Conservation (phyloP, 805 yeast genomes). For the Ogataea pini region DNA sequence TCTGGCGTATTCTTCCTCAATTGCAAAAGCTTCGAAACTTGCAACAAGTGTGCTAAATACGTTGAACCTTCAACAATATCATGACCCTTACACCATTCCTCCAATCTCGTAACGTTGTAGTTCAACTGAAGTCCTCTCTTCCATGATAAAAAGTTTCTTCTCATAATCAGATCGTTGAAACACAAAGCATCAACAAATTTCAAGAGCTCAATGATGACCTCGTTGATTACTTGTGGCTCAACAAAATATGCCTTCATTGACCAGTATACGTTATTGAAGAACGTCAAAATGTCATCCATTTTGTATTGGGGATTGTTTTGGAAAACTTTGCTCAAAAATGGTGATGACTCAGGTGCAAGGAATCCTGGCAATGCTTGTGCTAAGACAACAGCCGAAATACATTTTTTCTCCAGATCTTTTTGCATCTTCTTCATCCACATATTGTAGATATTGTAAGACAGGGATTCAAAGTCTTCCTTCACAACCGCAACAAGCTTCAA, state of each 20-base stretch:
- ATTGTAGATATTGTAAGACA: slow-evolving; percentile 91
- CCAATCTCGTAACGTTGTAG: slow-evolving; percentile 93
- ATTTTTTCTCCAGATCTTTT: slow-evolving; percentile 85
- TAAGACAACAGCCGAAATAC: slow-evolving; percentile 90
- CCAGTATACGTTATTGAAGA: slow-evolving; percentile 89
- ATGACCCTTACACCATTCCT: slow-evolving; percentile 98
- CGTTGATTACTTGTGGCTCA: slow-evolving; percentile 80
- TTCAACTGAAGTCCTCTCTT: slow-evolving; percentile 96
- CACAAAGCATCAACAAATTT: slow-evolving; percentile 89
- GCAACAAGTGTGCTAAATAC: slow-evolving; percentile 81
- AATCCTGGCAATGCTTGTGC: slow-evolving; percentile 97
- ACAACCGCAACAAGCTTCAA: slow-evolving; percentile 86
- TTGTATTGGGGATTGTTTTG: slow-evolving; percentile 69
- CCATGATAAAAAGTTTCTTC: slow-evolving; percentile 94
- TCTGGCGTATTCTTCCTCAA: slow-evolving; percentile 85
- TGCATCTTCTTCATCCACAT: slow-evolving; percentile 97
- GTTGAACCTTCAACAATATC: slow-evolving; percentile 85
- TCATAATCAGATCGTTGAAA: slow-evolving; percentile 93
- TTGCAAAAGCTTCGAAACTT: slow-evolving; percentile 91
- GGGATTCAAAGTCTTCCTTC: slow-evolving; percentile 89
- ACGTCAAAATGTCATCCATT: slow-evolving; percentile 92
- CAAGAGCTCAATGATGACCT: slow-evolving; percentile 79
- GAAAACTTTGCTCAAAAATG: slow-evolving; percentile 82
- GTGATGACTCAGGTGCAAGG: slow-evolving; percentile 77
- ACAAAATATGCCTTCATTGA: slow-evolving; percentile 89